phyloP scores from a whole-genome alignment of 306 rosid species.

The Senna tora region DNA sequence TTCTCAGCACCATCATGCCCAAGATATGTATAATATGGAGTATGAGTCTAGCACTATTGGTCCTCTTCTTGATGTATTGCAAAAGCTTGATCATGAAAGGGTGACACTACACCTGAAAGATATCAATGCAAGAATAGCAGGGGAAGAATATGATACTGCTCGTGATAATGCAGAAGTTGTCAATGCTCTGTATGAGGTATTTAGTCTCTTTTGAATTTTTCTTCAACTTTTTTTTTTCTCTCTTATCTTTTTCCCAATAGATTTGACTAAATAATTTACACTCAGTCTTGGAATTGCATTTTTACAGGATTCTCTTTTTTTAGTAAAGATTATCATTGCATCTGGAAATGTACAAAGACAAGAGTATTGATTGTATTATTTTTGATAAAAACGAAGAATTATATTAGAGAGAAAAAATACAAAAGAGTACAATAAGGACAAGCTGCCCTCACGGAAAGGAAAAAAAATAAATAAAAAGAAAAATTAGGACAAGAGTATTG shows the following conservation, averaged over 20 bases:
- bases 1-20: constrained; percentile 90
- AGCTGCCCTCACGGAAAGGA: too few relatives aligned
- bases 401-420: too few relatives aligned
- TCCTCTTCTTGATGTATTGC: constrained; percentile 83
- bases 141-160: constrained; percentile 61
- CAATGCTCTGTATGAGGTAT: constrained; percentile 80
- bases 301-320: constrained; percentile 1
- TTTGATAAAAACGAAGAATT: too few relatives aligned
- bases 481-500: constrained; percentile 27
- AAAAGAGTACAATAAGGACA: too few relatives aligned
- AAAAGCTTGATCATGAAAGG: constrained; percentile 81
- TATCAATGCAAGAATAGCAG: constrained; percentile 62
- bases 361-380: constrained; percentile 17
- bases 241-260: constrained; percentile 11
- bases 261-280: constrained; percentile 21
- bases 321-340: constrained; percentile 22
- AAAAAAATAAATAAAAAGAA: too few relatives aligned
- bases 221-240: constrained; percentile 14
- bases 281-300: constrained; percentile 27
- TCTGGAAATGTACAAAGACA: constrained; percentile 30
- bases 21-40: constrained; percentile 66
- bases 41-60: constrained; percentile 78
- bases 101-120: constrained; percentile 65
- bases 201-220: constrained; percentile 10
- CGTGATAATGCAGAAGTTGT: constrained; percentile 76